A percentile compares a stretch with the other conserved stretches of the same genome.
phyloP scores from a whole-genome alignment of 176 grass and related monocot species.

The Triticum turgidum region DNA sequence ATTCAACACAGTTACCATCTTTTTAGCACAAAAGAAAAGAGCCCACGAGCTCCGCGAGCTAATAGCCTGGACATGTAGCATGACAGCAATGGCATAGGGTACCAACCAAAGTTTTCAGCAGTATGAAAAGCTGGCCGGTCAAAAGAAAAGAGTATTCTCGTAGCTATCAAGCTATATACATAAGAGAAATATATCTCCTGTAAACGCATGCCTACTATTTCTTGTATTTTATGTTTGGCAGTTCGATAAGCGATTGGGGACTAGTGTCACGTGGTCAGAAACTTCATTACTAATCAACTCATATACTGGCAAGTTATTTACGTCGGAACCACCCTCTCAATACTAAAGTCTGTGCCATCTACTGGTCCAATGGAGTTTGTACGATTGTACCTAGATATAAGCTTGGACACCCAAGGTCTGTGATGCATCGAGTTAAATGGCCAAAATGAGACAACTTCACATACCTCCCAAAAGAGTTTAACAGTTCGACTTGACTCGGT shows the following conservation, averaged over 20 bases:
- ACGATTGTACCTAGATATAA: background rate
- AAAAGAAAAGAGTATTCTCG: too few species aligned
- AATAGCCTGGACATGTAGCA: background rate
- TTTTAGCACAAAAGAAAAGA: background rate
- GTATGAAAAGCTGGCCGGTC: too few species aligned
- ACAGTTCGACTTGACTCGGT: constrained; percentile 84
- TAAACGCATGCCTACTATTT: background rate
- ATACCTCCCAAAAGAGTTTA: constrained; percentile 98
- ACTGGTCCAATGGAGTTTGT: background rate
- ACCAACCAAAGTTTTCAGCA: too few species aligned
- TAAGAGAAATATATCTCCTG: background rate
- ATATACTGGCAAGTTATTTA: too few species aligned
- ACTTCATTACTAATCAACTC: too few species aligned
- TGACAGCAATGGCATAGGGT: background rate
- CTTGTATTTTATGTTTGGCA: background rate
- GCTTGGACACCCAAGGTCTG: background rate
- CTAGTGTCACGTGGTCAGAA: background rate
- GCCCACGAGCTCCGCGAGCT: background rate
- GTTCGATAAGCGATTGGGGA: background rate
- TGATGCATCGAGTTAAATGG: constrained; percentile 5
- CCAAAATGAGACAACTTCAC: background rate
- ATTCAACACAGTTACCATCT: background rate
- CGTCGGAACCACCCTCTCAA: background rate
- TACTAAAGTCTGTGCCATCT: background rate
- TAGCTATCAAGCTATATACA: background rate